These are phyloP conservation scores for Cryphonectria japonica DNA, from an alignment of 2,329 filamentous ascomycete species.

Conservation along the genomic window DNA sequence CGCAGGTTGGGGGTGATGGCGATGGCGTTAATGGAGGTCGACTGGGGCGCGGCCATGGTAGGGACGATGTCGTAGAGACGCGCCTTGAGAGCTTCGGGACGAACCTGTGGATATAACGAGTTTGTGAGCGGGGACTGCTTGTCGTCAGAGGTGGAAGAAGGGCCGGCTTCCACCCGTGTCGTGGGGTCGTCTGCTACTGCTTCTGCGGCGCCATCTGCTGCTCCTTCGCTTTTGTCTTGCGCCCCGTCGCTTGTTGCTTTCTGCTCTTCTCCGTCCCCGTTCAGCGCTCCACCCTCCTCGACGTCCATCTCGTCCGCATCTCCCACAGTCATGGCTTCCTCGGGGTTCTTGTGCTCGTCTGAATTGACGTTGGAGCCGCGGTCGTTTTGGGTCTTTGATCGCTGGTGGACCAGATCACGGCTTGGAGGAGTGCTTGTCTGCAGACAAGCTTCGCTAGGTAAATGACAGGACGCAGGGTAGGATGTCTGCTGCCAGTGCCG, in stretches of 20 bases:
- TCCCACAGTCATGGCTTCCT: slow-evolving; percentile 32
- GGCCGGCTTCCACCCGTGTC: slow-evolving; percentile 20
- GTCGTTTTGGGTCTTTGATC: slow-evolving; percentile 44
- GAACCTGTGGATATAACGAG: slow-evolving; percentile 63
- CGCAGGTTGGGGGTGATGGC: slow-evolving; percentile 91
- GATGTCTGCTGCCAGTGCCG: too few species aligned
- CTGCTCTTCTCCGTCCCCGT: slow-evolving; percentile 43
- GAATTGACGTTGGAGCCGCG: slow-evolving; percentile 46
- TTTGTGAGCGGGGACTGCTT: slow-evolving; percentile 40
- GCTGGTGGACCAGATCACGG: slow-evolving; percentile 27
- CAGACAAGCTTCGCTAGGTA: too few species aligned
- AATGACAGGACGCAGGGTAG: too few species aligned
- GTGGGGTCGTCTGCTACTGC: slow-evolving; percentile 25
- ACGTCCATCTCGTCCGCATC: slow-evolving; percentile 46
- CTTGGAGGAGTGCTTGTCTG: neutral
- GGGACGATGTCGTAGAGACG: slow-evolving; percentile 91
- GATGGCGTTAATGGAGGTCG: slow-evolving; percentile 92
- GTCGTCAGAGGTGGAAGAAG: slow-evolving; percentile 21
- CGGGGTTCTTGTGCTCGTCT: slow-evolving; percentile 51
- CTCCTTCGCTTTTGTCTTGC: slow-evolving; percentile 30
- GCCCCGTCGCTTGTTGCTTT: slow-evolving; percentile 42
- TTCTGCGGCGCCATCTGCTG: slow-evolving; percentile 33
- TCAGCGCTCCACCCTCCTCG: slow-evolving; percentile 42
- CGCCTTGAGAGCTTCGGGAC: slow-evolving; percentile 78
- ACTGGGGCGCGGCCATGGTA: slow-evolving; percentile 94